These are phyloP conservation scores for Bertia moriformis DNA, from an alignment of 2,329 filamentous ascomycete species.

Conservation along the genomic window DNA sequence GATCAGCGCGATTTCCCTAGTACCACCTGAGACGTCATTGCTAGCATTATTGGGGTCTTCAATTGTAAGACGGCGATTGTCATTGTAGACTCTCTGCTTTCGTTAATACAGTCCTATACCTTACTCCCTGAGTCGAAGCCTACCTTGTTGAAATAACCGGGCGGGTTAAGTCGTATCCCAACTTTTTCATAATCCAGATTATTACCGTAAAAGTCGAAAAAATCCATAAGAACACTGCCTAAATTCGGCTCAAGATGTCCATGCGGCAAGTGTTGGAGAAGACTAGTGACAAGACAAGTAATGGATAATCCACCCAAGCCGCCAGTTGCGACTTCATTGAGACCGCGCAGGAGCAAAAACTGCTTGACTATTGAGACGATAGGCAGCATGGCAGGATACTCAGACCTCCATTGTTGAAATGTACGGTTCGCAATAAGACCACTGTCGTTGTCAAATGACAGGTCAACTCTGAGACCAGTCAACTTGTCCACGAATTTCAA, in stretches of 20 bases:
- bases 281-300: conserved; percentile 48
- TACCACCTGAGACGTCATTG: conserved; percentile 54
- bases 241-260: conserved; percentile 22
- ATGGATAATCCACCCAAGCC: conserved; percentile 54
- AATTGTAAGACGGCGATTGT: conserved; percentile 30
- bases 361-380: conserved; percentile 52
- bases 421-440: conserved; percentile 44
- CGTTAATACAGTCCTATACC: too few species aligned
- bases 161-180: conserved; percentile 40
- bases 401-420: conserved; percentile 39
- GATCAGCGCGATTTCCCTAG: conserved; percentile 35
- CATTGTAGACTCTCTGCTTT: conserved; percentile 19
- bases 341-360: conserved; percentile 43
- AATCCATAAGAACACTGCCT: conserved; percentile 43
- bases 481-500: conserved; percentile 47
- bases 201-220: conserved; percentile 50
- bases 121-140: too few species aligned
- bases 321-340: conserved; percentile 49
- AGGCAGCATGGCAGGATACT: conserved; percentile 43
- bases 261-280: conserved; percentile 38
- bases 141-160: conserved; percentile 41
- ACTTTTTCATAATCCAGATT: conserved; percentile 33
- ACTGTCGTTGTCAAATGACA: conserved; percentile 53
- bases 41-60: conserved; percentile 45
- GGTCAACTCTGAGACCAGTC: conserved; percentile 47